Conservation (phyloP, 805 yeast genomes). For the Candida cerambycidarum region DNA sequence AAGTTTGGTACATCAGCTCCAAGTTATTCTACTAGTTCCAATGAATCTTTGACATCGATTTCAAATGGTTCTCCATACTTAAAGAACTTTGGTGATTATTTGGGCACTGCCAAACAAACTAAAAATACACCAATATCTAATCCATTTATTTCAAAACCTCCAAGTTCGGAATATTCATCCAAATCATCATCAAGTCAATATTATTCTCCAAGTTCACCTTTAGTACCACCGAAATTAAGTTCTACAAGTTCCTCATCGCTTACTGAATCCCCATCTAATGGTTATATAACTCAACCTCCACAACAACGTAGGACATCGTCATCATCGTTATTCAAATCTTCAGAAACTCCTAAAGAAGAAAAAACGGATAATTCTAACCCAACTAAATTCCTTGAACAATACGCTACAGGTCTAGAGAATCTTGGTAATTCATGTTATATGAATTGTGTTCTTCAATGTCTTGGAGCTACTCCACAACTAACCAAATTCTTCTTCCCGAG, state of each 20-base stretch:
- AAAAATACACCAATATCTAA: constrained; percentile 20
- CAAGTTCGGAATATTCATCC: not conserved
- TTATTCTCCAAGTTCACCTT: constrained; percentile 13
- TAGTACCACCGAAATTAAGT: constrained; percentile 10
- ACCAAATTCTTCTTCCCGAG: constrained; percentile 55
- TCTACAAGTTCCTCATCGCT: not conserved
- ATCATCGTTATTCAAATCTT: not conserved
- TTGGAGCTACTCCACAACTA: constrained; percentile 69
- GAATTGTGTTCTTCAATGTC: constrained; percentile 87
- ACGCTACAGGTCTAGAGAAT: constrained; percentile 72
- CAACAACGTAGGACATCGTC: not conserved
- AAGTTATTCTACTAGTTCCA: not conserved
- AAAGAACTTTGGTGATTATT: constrained; percentile 30
- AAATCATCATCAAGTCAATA: not conserved
- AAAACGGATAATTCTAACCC: constrained; percentile 11
- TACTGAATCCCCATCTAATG: not conserved
- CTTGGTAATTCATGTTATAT: constrained; percentile 91
- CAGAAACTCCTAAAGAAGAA: constrained; percentile 1
- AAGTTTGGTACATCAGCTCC: constrained; percentile 12
- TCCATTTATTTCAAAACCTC: constrained; percentile 11
- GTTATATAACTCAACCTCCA: not conserved
- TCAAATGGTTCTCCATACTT: constrained; percentile 23
- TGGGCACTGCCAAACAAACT: constrained; percentile 26
- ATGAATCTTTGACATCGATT: constrained; percentile 12
- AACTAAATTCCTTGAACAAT: constrained; percentile 27